These are phyloP conservation scores for Juglanconis oblonga DNA, from an alignment of 2,329 filamentous ascomycete species.

Conservation along the genomic window DNA sequence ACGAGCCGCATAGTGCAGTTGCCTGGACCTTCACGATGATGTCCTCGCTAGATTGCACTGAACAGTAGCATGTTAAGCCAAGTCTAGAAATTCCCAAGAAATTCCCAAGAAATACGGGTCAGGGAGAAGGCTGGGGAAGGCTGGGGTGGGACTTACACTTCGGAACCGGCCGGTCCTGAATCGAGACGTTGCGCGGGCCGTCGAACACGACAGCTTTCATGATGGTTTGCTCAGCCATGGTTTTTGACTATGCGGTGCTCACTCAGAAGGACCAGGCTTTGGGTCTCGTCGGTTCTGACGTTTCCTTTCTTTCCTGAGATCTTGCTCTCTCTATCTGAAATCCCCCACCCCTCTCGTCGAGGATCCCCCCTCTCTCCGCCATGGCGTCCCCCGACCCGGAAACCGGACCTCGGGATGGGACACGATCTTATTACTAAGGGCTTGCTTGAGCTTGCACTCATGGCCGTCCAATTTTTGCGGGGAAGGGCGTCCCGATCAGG, in stretches of 20 bases:
- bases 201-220: constrained; percentile 93
- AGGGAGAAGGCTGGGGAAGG: constrained; percentile 20
- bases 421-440: not conserved
- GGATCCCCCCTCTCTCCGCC: not conserved
- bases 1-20: constrained; percentile 87
- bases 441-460: not conserved
- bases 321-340: not conserved
- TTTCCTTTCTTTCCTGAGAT: not conserved
- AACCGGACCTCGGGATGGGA: not conserved
- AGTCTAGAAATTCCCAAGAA: too few species aligned
- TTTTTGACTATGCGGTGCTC: not conserved
- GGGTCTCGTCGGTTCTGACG: too few species aligned
- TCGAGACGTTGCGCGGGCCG: constrained; percentile 67
- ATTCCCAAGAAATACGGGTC: not conserved
- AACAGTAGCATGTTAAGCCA: constrained; percentile 18
- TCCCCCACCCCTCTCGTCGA: too few species aligned
- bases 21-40: constrained; percentile 80
- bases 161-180: constrained; percentile 79
- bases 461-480: not conserved
- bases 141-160: constrained; percentile 40
- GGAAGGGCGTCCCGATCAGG: not conserved
- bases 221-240: constrained; percentile 47
- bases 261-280: not conserved
- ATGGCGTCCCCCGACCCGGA: not conserved
- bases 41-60: constrained; percentile 67